Percentiles rank a stretch among this genome's conserved stretches.
phyloP scores from a whole-genome alignment of 1,139 yeast genomes.

The Pneumocystis canis region DNA sequence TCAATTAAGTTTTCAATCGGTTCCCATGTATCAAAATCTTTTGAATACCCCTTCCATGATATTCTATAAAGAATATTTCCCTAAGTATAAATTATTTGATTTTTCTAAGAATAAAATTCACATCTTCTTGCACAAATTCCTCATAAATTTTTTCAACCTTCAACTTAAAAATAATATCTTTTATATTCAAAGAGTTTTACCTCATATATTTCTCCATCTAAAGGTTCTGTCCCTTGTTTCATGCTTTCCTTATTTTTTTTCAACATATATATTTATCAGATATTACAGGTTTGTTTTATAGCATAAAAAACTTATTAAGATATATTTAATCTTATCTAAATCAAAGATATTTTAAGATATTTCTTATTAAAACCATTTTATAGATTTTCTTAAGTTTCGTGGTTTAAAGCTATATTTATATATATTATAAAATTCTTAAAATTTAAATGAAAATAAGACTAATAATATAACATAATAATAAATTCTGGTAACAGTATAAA shows the following conservation, averaged over 20 bases:
- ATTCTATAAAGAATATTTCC: neutral
- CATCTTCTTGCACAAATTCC: neutral
- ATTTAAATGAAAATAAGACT: too few species aligned
- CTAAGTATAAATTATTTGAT: neutral
- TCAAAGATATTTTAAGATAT: neutral
- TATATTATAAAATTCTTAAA: too few species aligned
- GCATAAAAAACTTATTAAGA: neutral
- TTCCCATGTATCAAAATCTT: neutral
- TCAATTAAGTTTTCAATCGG: neutral
- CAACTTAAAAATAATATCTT: neutral
- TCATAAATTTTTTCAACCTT: neutral
- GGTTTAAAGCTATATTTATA: too few species aligned
- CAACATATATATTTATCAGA: neutral
- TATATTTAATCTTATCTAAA: neutral
- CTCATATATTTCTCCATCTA: neutral
- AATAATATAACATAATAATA: too few species aligned
- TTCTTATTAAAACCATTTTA: too few species aligned
- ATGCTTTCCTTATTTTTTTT: neutral
- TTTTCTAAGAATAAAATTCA: neutral
- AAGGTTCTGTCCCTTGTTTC: neutral
- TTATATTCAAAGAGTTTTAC: neutral
- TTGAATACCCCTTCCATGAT: neutral
- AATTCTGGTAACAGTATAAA: too few species aligned
- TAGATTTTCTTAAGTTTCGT: too few species aligned
- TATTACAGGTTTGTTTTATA: neutral